A percentile compares a stretch with the other conserved stretches of the same genome.
phyloP scores from a whole-genome alignment of 768 basidiomycete genomes.

The Tricholoma bakamatsutake region DNA sequence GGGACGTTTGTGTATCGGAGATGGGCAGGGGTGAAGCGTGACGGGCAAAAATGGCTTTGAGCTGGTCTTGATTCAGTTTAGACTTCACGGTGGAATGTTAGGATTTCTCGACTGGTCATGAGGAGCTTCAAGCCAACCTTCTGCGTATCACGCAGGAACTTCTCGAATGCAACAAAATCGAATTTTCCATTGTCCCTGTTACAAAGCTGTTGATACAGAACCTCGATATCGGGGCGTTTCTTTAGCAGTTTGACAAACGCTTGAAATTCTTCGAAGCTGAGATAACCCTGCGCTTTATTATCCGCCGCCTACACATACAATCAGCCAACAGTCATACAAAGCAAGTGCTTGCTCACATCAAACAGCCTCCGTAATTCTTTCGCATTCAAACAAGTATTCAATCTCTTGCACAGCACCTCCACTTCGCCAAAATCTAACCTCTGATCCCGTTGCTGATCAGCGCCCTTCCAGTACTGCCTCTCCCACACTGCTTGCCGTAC shows the following conservation, averaged over 20 bases:
- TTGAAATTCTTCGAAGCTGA: slow-evolving; percentile 79
- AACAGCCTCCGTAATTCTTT: slow-evolving; percentile 55
- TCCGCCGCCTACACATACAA: slow-evolving; percentile 53
- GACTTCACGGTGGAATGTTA: not conserved
- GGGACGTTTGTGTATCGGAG: slow-evolving; percentile 13
- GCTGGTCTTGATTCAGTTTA: slow-evolving; percentile 2
- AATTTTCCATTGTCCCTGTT: slow-evolving; percentile 28
- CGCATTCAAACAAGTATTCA: slow-evolving; percentile 57
- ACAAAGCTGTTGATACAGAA: slow-evolving; percentile 43
- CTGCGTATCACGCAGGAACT: slow-evolving; percentile 41
- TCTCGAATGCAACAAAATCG: slow-evolving; percentile 37
- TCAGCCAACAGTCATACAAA: not conserved
- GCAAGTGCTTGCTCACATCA: slow-evolving; percentile 31
- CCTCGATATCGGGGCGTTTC: slow-evolving; percentile 75
- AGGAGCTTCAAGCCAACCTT: slow-evolving; percentile 23
- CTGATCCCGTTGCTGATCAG: slow-evolving; percentile 57
- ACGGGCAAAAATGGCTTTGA: slow-evolving; percentile 8
- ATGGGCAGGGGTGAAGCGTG: slow-evolving; percentile 4
- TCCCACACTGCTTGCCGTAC: slow-evolving; percentile 70
- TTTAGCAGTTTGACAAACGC: slow-evolving; percentile 80
- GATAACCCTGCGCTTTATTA: slow-evolving; percentile 41
- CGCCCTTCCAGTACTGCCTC: slow-evolving; percentile 75
- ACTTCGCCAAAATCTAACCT: slow-evolving; percentile 67
- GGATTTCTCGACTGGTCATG: not conserved
- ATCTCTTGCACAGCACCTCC: slow-evolving; percentile 59